Conservation (phyloP, 441 rosid genomes). For the Gossypium schwendimanii region DNA sequence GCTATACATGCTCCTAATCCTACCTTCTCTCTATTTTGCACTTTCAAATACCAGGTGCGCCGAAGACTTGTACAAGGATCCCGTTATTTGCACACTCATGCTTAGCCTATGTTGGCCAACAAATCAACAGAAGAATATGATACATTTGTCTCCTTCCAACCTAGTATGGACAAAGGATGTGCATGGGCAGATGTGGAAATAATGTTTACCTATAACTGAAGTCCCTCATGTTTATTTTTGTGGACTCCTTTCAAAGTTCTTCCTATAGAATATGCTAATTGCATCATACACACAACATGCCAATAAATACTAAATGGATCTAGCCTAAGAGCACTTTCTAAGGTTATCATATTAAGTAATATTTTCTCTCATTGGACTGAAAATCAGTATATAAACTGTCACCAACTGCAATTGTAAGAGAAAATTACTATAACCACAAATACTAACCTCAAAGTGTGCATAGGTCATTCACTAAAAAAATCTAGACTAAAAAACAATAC, state of each 20-base stretch:
- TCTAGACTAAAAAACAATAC: background rate
- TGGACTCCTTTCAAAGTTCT: background rate
- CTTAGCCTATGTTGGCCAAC: background rate
- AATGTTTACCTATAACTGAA: background rate
- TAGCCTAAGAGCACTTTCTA: background rate
- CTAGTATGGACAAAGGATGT: background rate
- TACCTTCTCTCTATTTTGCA: background rate
- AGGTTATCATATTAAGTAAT: background rate
- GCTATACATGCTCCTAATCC: background rate
- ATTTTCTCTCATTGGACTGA: background rate
- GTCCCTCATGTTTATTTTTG: background rate
- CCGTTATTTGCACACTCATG: background rate
- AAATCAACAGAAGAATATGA: background rate
- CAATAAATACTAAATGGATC: background rate
- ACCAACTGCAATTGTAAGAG: background rate
- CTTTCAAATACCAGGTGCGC: background rate
- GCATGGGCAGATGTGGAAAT: background rate
- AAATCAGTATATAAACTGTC: background rate
- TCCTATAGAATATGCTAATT: background rate
- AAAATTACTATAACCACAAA: background rate
- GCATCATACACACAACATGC: background rate
- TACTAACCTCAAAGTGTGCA: background rate
- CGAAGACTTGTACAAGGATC: background rate
- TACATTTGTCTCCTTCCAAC: background rate
- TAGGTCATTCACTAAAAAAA: background rate